Base-by-base conservation (phyloP, 495 filamentous ascomycete species). In the Aspergillus saccharolyticus region DNA sequence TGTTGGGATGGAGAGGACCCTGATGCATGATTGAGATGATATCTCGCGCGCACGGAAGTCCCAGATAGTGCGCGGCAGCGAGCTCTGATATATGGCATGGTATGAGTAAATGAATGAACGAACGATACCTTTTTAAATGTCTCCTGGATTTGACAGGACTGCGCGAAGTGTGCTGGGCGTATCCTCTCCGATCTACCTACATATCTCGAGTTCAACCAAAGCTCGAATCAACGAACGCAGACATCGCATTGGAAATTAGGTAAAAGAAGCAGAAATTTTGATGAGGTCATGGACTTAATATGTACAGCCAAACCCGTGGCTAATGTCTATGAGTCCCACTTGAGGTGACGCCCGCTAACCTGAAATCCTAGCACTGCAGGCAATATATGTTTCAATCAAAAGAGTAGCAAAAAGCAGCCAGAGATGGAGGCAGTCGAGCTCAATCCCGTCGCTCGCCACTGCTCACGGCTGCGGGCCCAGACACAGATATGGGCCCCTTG, bases 51-150 rank as follows among this genome's bases (percentile, higher is more conserved):
- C 4, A 39, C 33, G 33, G 33, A 39, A 39, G 33, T 12, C 33
- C 33, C 12, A 15, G 7, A 39, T 39, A 39, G 33, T 12, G 33
- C 33, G 33, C 33, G 33, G 33, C 4, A 12, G 12, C 33, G 33
- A 39, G 6, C 33, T 39, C 10, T 59, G 54, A 44, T 61, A 45
- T 46, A 53, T 56, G 62, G 51, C 67, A 60, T 66, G 66, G 64
- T 63, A 75, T 56, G 72, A 75, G 70, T 71, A 63, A 72, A 74
- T 64, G 71, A 74, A 76, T 65, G 71, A 74, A 39, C 33, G 33
- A 50, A 70, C 56, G 45, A 57, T 52, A 3, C 53, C 52, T 47
- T 44, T 28, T 28, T 28, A 28, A 9, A 28, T 28, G 25, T 28
- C 3, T 28, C 25, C n/a, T n/a, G n/a, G n/a, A n/a, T n/a, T n/a